Conservation (phyloP, 495 filamentous ascomycete species). For the Xylaria curta region DNA sequence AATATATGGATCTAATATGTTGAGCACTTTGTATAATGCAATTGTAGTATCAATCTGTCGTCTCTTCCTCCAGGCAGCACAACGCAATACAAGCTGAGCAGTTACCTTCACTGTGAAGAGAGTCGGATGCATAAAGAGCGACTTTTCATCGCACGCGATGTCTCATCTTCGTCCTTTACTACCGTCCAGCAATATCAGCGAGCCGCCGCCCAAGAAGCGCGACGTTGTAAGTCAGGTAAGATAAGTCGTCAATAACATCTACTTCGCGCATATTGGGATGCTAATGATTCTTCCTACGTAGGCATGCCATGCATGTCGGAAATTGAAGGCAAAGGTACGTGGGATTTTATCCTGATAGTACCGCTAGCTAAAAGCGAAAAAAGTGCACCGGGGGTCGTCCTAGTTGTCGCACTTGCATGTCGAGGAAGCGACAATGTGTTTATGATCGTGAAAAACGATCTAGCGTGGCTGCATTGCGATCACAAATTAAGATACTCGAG, state of each 20-base stretch:
- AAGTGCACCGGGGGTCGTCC: neutral
- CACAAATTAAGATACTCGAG: neutral
- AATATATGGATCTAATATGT: too few species aligned
- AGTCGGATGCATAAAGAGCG: too few species aligned
- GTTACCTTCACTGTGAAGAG: neutral
- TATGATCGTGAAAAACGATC: neutral
- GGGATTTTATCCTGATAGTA: neutral
- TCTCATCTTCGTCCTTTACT: neutral
- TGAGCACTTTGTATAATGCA: too few species aligned
- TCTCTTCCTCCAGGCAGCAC: too few species aligned
- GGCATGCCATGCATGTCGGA: constrained; percentile 11
- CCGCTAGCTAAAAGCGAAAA: neutral
- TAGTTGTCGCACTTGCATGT: neutral
- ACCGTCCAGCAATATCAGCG: neutral
- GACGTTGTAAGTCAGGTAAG: constrained; percentile 1
- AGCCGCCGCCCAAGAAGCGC: neutral
- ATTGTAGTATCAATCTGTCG: too few species aligned
- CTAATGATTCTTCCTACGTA: neutral
- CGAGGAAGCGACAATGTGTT: neutral
- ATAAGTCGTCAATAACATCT: neutral
- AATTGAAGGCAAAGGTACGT: constrained; percentile 2
- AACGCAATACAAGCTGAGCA: too few species aligned
- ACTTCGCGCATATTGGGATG: neutral
- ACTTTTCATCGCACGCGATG: neutral
- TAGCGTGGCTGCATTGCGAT: neutral